These are phyloP conservation scores for Tremella mesenterica DNA, from an alignment of 768 basidiomycete species.

Conservation along the genomic window DNA sequence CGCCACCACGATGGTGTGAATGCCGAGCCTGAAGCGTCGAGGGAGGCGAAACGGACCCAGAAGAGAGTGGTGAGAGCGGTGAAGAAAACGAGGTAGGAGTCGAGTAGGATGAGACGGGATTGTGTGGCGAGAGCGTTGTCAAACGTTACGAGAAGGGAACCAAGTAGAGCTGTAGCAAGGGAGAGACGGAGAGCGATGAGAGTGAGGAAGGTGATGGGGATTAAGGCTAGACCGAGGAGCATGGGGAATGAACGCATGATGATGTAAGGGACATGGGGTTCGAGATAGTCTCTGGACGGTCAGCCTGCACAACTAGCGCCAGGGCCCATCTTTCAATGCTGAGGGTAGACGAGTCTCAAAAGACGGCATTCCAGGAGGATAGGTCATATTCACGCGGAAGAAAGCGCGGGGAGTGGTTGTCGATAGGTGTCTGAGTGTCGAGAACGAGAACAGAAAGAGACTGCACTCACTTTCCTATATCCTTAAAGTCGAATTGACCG, in stretches of 20 bases:
- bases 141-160: constrained; percentile 83
- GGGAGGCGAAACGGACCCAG: constrained; percentile 85
- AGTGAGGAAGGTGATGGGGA: constrained; percentile 87
- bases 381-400: no score
- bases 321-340: no score
- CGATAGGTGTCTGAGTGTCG: no score
- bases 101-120: constrained; percentile 91
- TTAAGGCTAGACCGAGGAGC: constrained; percentile 72
- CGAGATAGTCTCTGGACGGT: constrained; percentile 56
- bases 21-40: constrained; percentile 54
- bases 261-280: constrained; percentile 78
- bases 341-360: no score
- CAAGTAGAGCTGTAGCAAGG: constrained; percentile 82
- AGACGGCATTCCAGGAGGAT: no score
- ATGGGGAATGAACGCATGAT: constrained; percentile 97
- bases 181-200: constrained; percentile 86
- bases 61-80: constrained; percentile 79
- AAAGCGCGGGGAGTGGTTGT: no score
- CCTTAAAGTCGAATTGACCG: constrained; percentile 93
- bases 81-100: constrained; percentile 97
- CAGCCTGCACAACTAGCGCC: constrained; percentile 4
- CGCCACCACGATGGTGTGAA: constrained; percentile 88
- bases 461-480: constrained; percentile 77
- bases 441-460: no score
- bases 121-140: constrained; percentile 95